A percentile compares a stretch with the other conserved stretches of the same genome.
Conservation (phyloP, 495 filamentous ascomycete species). For the Halenospora varia region DNA sequence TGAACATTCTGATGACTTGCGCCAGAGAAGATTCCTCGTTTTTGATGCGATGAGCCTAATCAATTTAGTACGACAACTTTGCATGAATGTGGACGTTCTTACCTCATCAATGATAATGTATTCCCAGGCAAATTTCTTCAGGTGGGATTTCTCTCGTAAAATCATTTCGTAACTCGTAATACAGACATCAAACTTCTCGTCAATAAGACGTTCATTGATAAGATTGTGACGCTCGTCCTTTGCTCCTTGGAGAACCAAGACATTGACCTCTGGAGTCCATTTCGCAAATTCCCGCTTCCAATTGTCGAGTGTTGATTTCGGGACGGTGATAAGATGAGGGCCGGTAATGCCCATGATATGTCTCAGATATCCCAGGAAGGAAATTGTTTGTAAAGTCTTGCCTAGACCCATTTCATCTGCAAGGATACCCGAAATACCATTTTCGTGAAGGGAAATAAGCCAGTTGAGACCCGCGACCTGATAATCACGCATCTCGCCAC, state of each 20-base stretch:
- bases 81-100: not conserved
- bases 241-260: slow-evolving; percentile 89
- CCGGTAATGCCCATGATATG: slow-evolving; percentile 83
- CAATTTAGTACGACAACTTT: slow-evolving; percentile 10
- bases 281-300: slow-evolving; percentile 92
- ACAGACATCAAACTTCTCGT: slow-evolving; percentile 90
- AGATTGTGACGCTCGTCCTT: slow-evolving; percentile 89
- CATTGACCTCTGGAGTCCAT: slow-evolving; percentile 95
- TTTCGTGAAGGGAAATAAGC: slow-evolving; percentile 97
- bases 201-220: slow-evolving; percentile 84
- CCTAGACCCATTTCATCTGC: slow-evolving; percentile 98
- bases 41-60: slow-evolving; percentile 88
- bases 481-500: slow-evolving; percentile 89
- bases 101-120: slow-evolving; percentile 98
- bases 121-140: slow-evolving; percentile 99
- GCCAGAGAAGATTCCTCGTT: slow-evolving; percentile 97
- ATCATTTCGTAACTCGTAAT: slow-evolving; percentile 98
- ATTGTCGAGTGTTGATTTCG: slow-evolving; percentile 97
- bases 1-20: slow-evolving; percentile 95
- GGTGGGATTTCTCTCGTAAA: slow-evolving; percentile 85
- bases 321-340: slow-evolving; percentile 91
- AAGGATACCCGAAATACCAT: slow-evolving; percentile 95
- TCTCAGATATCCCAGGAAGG: slow-evolving; percentile 91
- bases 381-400: slow-evolving; percentile 85
- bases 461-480: slow-evolving; percentile 93